Conservation (phyloP, 345 rosid species). For the Carallia brachiata region DNA sequence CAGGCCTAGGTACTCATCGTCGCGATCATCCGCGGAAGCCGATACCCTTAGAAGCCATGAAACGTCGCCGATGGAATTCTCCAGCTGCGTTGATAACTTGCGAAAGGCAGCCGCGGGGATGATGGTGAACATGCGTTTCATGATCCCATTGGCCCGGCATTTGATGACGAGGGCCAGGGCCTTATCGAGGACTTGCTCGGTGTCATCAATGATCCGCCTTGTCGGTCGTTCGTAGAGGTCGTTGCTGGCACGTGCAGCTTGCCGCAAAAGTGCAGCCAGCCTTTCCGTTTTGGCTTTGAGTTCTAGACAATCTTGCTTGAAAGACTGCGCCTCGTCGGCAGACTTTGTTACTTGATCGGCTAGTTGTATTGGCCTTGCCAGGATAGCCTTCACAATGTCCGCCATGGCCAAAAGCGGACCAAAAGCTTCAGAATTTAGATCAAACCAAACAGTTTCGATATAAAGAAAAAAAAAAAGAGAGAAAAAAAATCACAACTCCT, state of each 20-base stretch:
- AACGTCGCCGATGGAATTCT: slow-evolving; percentile 76
- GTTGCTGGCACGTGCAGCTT: slow-evolving; percentile 74
- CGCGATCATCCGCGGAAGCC: slow-evolving; percentile 50
- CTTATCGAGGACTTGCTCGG: slow-evolving; percentile 72
- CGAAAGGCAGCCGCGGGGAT: slow-evolving; percentile 79
- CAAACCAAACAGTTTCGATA: slow-evolving; percentile 3
- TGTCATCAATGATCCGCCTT: slow-evolving; percentile 66
- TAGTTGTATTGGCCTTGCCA: slow-evolving; percentile 66
- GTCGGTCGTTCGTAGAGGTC: slow-evolving; percentile 76
- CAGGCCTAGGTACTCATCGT: slow-evolving; percentile 64
- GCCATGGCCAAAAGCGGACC: slow-evolving; percentile 56
- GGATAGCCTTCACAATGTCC: slow-evolving; percentile 66
- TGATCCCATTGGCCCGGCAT: slow-evolving; percentile 62
- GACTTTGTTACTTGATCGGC: slow-evolving; percentile 69
- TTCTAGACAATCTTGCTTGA: slow-evolving; percentile 71
- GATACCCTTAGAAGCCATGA: slow-evolving; percentile 78
- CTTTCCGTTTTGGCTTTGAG: slow-evolving; percentile 67
- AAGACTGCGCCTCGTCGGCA: slow-evolving; percentile 64
- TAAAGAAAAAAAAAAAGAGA: not conserved
- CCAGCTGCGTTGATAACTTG: slow-evolving; percentile 61
- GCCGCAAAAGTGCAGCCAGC: slow-evolving; percentile 65
- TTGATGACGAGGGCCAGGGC: slow-evolving; percentile 56
- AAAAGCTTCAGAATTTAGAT: slow-evolving; percentile 8
- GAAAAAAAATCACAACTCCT: not conserved
- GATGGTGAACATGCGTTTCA: slow-evolving; percentile 73